Conservation (phyloP, 2,329 filamentous ascomycete species). For the Apiospora sp. region DNA sequence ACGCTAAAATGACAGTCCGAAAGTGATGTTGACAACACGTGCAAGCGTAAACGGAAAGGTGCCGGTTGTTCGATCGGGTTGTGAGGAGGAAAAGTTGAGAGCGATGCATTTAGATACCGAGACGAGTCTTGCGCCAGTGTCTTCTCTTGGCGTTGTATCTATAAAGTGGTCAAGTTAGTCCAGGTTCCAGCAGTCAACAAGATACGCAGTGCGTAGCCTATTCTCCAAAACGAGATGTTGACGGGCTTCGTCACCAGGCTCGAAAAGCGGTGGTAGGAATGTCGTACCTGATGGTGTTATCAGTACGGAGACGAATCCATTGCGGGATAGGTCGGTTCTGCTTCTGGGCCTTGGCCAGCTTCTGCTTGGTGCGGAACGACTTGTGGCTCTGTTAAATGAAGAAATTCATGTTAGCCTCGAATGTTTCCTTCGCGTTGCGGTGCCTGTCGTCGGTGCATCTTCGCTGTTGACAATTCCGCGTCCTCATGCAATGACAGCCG, state of each 20-base stretch:
- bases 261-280: not conserved
- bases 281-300: constrained; percentile 98
- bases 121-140: constrained; percentile 99
- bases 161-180: constrained; percentile 36
- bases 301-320: constrained; percentile 98
- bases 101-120: constrained; percentile 87
- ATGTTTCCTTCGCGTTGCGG: not conserved
- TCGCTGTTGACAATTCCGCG: not conserved
- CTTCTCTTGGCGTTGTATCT: constrained; percentile 99
- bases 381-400: constrained; percentile 82
- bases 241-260: not conserved
- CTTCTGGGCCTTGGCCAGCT: constrained; percentile 99
- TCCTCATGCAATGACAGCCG: not conserved
- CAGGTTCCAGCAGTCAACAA: not conserved
- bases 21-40: not conserved
- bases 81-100: constrained; percentile 37
- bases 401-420: constrained; percentile 27
- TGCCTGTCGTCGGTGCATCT: not conserved
- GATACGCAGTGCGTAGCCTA: not conserved
- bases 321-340: constrained; percentile 99
- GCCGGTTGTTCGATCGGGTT: constrained; percentile 20
- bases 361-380: constrained; percentile 99
- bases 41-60: not conserved
- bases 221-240: too few species aligned
- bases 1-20: constrained; percentile 4